These are phyloP conservation scores for Stephanodiscus minutulus DNA, from an alignment of 108 stramenopile genomes.

Conservation along the genomic window DNA sequence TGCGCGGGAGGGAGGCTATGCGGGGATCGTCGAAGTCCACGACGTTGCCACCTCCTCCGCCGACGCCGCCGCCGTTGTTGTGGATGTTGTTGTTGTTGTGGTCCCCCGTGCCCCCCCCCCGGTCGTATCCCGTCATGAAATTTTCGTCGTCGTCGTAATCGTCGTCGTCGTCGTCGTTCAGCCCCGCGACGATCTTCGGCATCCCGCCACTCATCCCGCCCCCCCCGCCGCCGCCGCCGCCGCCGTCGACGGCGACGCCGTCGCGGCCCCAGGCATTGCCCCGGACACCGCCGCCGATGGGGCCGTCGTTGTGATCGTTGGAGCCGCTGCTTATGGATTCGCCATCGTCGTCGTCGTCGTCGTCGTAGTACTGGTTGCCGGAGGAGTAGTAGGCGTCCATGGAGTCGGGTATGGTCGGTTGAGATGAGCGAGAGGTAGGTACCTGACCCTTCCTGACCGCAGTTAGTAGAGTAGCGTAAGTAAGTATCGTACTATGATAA, in stretches of 20 bases:
- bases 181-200: constrained; percentile 8
- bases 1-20: constrained; percentile 83
- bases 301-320: background rate
- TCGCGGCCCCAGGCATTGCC: background rate
- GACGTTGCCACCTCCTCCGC: background rate
- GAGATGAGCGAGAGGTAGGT: too few relatives aligned
- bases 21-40: constrained; percentile 83
- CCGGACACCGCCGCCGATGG: too few relatives aligned
- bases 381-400: constrained; percentile 10
- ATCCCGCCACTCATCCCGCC: background rate
- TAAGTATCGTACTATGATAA: too few relatives aligned
- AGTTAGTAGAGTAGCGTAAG: too few relatives aligned
- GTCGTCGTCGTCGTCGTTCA: background rate
- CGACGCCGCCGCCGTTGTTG: background rate
- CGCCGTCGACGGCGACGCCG: background rate
- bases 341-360: constrained; percentile 33
- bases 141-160: background rate
- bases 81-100: constrained; percentile 2
- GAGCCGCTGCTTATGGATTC: constrained; percentile 38
- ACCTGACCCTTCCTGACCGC: too few relatives aligned
- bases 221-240: constrained; percentile 7
- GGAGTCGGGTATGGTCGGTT: too few relatives aligned
- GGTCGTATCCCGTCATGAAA: background rate
- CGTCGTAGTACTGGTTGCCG: constrained; percentile 18
- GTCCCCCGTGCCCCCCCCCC: background rate